Base-by-base conservation (phyloP, 1,139 yeast species). In the Geotrichum bryndzae region DNA sequence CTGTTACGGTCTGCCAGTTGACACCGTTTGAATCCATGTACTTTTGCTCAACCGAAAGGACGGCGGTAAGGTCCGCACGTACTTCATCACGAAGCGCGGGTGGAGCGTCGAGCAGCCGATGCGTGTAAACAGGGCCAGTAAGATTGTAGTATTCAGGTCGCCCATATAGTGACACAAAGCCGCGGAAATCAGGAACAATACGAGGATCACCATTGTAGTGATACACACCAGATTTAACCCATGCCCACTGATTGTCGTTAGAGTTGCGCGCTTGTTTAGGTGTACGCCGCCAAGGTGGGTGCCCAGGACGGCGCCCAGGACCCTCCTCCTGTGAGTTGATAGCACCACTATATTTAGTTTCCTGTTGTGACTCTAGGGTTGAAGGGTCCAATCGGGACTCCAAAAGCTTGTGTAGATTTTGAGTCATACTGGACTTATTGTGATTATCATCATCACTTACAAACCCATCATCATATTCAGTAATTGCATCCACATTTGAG, bases 1-100 rank as follows among this genome's bases (percentile, higher is more conserved):
- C 77, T 0, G 84, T 78, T 6, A 79, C 73, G 13, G 70, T 63
- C 66, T 80, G 84, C 87, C 87, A 84, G 67, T 84, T 73, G 0
- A 82, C 82, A 18, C 81, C 59, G 54, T 67, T 70, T 1, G 83
- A 80, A 57, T 78, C 72, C 13, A 76, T 51, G 6, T 48, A 7
- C 15, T 29, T 33, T n/a, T 45, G 33, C 22, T 54, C 58, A 1
- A 68, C 54, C 13, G 62, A 15, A 41, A 80, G 66, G n/a, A 69
- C 67, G 0, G 58, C 29, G 50, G 72, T 78, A 38, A 84, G 64
- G 15, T 75, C 77, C 3, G 58, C 45, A 2, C 79, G 68, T 10
- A 84, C 69, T 1, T 72, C 73, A 0, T 71, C 70, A 61, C 74
- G 76, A 7, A 79, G 59, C 7, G 72, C 75, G 2, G 64, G 64